Evolutionary conservation across 371 early-diverging fungal genomes (phyloP).

Genomic region (Entomophthora muscae): DNA sequence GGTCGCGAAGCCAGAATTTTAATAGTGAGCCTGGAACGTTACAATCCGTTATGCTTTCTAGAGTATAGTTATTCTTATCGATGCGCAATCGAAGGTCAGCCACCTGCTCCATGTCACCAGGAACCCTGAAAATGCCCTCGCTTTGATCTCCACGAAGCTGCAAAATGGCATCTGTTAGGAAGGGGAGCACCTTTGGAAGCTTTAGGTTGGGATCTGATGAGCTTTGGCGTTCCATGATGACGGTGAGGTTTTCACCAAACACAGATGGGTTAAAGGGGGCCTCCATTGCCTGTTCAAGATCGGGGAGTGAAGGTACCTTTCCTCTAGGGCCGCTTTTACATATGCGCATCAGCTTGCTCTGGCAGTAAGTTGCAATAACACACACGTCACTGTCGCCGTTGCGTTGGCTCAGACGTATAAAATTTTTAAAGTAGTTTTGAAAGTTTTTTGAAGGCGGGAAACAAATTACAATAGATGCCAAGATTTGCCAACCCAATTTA

Average conservation of each 20-base stretch:
- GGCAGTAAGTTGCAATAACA: constrained; percentile 1
- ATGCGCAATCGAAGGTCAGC: constrained; percentile 32
- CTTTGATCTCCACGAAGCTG: constrained; percentile 53
- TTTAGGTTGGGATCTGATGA: constrained; percentile 22
- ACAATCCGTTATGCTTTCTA: constrained; percentile 58
- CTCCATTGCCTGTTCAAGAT: constrained; percentile 66
- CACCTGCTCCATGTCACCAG: constrained; percentile 82
- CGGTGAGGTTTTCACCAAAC: constrained; percentile 80
- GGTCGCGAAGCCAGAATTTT: constrained; percentile 85
- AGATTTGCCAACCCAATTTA: constrained; percentile 44
- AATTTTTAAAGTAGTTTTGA: constrained; percentile 61
- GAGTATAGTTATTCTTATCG: constrained; percentile 25
- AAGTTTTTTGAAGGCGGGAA: constrained; percentile 87
- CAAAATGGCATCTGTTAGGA: constrained; percentile 56
- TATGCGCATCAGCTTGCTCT: constrained; percentile 40
- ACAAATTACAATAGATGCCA: constrained; percentile 56
- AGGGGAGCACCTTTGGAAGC: constrained; percentile 62
- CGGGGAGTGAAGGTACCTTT: constrained; percentile 46
- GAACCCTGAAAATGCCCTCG: constrained; percentile 95
- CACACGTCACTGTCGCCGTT: constrained; percentile 15
- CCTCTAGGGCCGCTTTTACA: constrained; percentile 66
- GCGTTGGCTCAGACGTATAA: constrained; percentile 45
- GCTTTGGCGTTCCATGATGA: constrained; percentile 50
- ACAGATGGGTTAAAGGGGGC: constrained; percentile 74
- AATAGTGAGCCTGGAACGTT: constrained; percentile 83